Evolutionary conservation across 2,329 filamentous ascomycete species (phyloP), one percentile per base, ranked within the genome.

Genomic region (Clonostachys solani): DNA sequence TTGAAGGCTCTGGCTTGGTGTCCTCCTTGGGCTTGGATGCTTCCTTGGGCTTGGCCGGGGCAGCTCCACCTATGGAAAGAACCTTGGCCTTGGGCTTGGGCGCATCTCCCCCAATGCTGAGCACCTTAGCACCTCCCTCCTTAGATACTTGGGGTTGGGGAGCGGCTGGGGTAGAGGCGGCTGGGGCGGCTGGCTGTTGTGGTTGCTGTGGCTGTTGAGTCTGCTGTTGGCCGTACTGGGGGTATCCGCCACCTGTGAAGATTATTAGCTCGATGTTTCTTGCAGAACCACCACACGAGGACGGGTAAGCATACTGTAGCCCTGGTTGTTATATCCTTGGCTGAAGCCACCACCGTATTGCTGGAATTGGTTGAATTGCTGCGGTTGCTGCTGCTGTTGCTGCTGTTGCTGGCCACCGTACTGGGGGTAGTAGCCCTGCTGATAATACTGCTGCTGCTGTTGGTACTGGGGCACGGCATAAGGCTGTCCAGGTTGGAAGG

Each of bases 61-160:
- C 51, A 6, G 64, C 53, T 40, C 58, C 63, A 29, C 69, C 65
- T 46, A 74, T 71, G 12, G 71, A 71, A 35, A 74, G 62, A 18
- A 73, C 69, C 60, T 78, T 75, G 16, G 68, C 57, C 63, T 75
- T 74, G 50, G 73, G 68, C 62, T 83, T 79, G 46, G 71, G 68
- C 16, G 72, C 77, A 41, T 87, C 86, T 16, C 72, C 77, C 41
- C 87, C 86, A 47, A 95, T 85, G 42, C 87, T 85, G 54, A 86
- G 66, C 16, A 86, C 83, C 64, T 86, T 88, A 43, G 80, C 66
- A 40, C 77, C 77, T 33, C 76, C 77, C 50, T 77, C 75, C 64
- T 77, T 82, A 58, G 68, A 73, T 49, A 67, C 65, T 41, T 70
- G 62, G 42, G 72, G 17, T 18, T 36, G 62, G 46, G 77, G 64